Evolutionary conservation across 2,329 filamentous ascomycete genomes (phyloP).

Genomic region (Pseudopithomyces maydicus): DNA sequence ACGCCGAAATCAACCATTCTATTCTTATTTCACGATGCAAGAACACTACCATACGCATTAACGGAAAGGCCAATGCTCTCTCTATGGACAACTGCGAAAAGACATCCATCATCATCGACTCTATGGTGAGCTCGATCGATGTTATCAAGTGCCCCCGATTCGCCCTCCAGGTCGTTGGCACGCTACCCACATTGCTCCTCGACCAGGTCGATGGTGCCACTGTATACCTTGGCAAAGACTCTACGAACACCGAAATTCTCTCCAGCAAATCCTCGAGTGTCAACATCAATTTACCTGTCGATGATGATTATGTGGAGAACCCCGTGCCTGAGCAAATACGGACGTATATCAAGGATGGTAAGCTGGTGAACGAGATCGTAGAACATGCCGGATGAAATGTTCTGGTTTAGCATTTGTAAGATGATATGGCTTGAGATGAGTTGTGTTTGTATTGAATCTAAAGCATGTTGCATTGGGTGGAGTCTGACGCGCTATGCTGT

Average conservation of each 20-base stretch:
- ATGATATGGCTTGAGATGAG: conserved; percentile 1
- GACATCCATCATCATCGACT: conserved; percentile 85
- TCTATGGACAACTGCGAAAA: conserved; percentile 89
- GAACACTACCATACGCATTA: conserved; percentile 86
- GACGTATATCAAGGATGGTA: conserved; percentile 76
- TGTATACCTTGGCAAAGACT: conserved; percentile 84
- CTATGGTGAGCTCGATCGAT: conserved; percentile 87
- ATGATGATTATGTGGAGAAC: conserved; percentile 83
- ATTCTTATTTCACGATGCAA: conserved; percentile 91
- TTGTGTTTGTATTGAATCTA: conserved; percentile 5
- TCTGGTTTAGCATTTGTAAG: neutral
- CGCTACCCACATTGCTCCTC: conserved; percentile 83
- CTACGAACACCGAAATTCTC: conserved; percentile 78
- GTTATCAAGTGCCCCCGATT: conserved; percentile 96
- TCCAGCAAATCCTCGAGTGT: conserved; percentile 85
- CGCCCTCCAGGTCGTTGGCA: conserved; percentile 87
- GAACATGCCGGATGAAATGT: conserved; percentile 76
- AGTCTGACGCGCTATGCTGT: conserved; percentile 14
- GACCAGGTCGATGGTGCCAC: conserved; percentile 92
- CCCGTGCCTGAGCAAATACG: conserved; percentile 90
- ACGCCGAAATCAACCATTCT: conserved; percentile 82
- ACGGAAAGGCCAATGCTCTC: conserved; percentile 95
- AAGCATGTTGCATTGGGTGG: conserved; percentile 23
- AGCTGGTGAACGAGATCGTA: conserved; percentile 90
- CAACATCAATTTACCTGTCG: conserved; percentile 81